Conservation (phyloP, 192 early-diverging fungal genomes). For the Backusella luteola region DNA sequence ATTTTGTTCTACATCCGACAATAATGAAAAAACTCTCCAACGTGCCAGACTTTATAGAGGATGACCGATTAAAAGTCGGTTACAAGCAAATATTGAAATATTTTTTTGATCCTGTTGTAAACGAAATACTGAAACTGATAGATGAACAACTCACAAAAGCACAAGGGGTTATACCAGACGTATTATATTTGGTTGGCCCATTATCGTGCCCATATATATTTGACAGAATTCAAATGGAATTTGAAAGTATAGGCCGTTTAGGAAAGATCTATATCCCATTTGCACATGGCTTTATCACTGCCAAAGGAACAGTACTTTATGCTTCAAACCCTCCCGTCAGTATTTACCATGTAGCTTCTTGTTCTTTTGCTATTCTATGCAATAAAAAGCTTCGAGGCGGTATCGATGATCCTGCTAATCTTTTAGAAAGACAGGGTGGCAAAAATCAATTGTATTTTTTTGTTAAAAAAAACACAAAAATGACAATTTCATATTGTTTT, state of each 20-base stretch:
- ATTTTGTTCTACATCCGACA: too few relatives aligned
- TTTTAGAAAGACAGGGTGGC: neutral
- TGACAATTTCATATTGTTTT: neutral
- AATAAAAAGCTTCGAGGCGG: neutral
- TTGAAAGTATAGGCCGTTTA: constrained; percentile 29
- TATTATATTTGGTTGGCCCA: constrained; percentile 44
- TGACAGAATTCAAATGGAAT: constrained; percentile 26
- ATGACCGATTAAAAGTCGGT: neutral
- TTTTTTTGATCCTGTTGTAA: constrained; percentile 33
- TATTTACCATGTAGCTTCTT: constrained; percentile 25
- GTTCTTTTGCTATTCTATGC: constrained; percentile 31
- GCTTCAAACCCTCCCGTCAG: constrained; percentile 29
- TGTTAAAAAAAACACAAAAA: neutral
- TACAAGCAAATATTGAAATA: neutral
- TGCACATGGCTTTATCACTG: constrained; percentile 22
- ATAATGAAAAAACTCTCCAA: neutral
- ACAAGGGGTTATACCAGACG: constrained; percentile 13
- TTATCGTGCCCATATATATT: constrained; percentile 31
- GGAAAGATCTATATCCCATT: constrained; percentile 34
- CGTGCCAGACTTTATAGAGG: neutral
- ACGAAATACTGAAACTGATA: constrained; percentile 36
- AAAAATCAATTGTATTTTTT: neutral
- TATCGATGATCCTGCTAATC: neutral
- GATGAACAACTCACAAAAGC: constrained; percentile 30
- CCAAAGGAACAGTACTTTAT: constrained; percentile 40